Percentiles rank a stretch among this genome's conserved stretches.
Conservation (phyloP, 805 yeast species). For the Yamadazyma nakazawae region DNA sequence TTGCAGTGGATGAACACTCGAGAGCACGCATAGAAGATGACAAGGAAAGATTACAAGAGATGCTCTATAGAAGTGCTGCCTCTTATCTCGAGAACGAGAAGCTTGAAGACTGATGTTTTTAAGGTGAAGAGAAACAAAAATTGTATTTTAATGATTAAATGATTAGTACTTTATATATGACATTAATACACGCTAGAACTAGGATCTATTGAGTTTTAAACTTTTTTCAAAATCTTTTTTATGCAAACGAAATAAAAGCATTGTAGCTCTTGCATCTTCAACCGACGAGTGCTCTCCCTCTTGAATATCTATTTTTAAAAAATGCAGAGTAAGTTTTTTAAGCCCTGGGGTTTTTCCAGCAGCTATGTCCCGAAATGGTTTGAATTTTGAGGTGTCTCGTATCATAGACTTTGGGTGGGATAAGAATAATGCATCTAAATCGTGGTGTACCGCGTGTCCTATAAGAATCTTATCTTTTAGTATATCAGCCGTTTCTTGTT, state of each 20-base stretch:
- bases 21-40: constrained; percentile 16
- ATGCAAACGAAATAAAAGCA: constrained; percentile 67
- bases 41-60: constrained; percentile 24
- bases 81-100: constrained; percentile 32
- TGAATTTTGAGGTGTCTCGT: constrained; percentile 71
- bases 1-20: constrained; percentile 12
- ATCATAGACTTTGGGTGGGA: constrained; percentile 62
- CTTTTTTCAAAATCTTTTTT: constrained; percentile 58
- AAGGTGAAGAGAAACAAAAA: not conserved
- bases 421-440: constrained; percentile 62
- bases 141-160: not conserved
- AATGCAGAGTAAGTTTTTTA: constrained; percentile 58
- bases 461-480: constrained; percentile 59
- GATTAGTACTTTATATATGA: not conserved
- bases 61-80: constrained; percentile 38
- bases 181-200: not conserved
- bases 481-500: constrained; percentile 49
- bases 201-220: not conserved
- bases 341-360: constrained; percentile 72
- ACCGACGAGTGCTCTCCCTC: constrained; percentile 78
- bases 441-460: constrained; percentile 85
- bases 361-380: constrained; percentile 55
- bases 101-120: constrained; percentile 26
- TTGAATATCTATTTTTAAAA: constrained; percentile 63
- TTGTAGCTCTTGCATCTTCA: constrained; percentile 87